These are phyloP conservation scores for Trichoderma arundinaceum DNA, from an alignment of 2,329 filamentous ascomycete species.

Conservation along the genomic window DNA sequence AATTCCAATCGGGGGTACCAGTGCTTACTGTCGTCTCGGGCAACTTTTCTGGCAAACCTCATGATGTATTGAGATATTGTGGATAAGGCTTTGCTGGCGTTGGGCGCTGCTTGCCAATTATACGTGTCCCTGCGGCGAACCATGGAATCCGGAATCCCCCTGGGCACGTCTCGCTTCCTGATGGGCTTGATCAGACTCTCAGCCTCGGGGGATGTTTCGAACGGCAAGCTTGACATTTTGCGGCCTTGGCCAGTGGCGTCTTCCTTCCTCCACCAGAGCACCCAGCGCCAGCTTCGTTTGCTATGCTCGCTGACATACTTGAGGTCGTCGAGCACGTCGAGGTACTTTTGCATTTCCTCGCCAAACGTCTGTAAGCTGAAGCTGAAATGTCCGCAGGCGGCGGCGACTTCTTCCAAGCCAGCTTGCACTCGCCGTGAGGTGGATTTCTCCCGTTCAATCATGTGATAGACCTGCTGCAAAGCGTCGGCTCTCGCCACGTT, in stretches of 20 bases:
- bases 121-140: constrained; percentile 53
- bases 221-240: constrained; percentile 34
- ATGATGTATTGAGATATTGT: constrained; percentile 50
- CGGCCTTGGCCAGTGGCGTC: constrained; percentile 4
- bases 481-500: constrained; percentile 73
- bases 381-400: constrained; percentile 90
- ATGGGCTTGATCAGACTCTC: constrained; percentile 48
- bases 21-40: constrained; percentile 55
- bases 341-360: constrained; percentile 79
- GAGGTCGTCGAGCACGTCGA: constrained; percentile 80
- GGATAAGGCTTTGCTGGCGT: constrained; percentile 49
- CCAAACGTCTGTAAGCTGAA: constrained; percentile 86
- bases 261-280: constrained; percentile 70
- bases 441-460: constrained; percentile 68
- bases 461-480: constrained; percentile 74
- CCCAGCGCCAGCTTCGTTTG: constrained; percentile 74
- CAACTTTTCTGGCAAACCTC: constrained; percentile 50
- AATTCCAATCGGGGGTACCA: neutral
- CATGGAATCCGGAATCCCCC: constrained; percentile 57
- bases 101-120: constrained; percentile 54
- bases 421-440: constrained; percentile 74
- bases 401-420: constrained; percentile 89
- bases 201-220: constrained; percentile 41
- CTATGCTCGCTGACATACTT: constrained; percentile 69
- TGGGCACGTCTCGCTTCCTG: constrained; percentile 55